Base-by-base conservation (phyloP, 495 filamentous ascomycete species). In the Penicilliopsis zonata region DNA sequence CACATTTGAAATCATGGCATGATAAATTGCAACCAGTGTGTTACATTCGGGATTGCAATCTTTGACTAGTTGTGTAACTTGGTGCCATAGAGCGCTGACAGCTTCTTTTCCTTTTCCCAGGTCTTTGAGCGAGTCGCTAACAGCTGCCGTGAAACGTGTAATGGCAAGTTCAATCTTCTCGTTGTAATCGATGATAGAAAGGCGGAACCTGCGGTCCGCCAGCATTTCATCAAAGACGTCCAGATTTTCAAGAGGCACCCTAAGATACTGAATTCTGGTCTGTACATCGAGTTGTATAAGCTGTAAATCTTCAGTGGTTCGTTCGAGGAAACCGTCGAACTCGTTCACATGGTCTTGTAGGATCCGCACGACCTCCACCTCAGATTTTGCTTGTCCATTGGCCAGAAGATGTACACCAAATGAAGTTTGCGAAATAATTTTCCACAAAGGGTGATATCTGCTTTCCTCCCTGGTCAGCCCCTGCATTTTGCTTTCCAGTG, bases 341-440 rank as follows among this genome's bases (percentile, higher is more conserved):
- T 95, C 92, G 49, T 94, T 77, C 28, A 98, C 87, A 54, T 98
- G 90, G 13, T 67, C 74, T 49, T 94, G 84, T 28, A 98, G 71
- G 29, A 96, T 96, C 28, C 72, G 76, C 42, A 94, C 74, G 10
- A 95, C 88, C 38, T 86, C 76, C 12, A 72, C 66, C 24, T 95
- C 80, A 36, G 82, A 87, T 55, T 85, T 94, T 12, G 90, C 88
- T 40, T 92, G 70, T 29, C 74, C 72, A 43, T 87, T 78, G 20
- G 88, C 76, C 19, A 98, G 61, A 9, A 98, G 68, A 57, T 95
- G 82, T 18, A 96, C 74, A 17, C 92, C 90, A 51, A 95, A 98
- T 0, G 80, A 78, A 44, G 95, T 87, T 48, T 98, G 90, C 5
- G 90, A 78, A 46, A 87, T 70, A 31, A 96, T 67, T 57, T 94